Conservation (phyloP, 1,284 basidiomycete genomes). For the Moesziomyces antarcticus region DNA sequence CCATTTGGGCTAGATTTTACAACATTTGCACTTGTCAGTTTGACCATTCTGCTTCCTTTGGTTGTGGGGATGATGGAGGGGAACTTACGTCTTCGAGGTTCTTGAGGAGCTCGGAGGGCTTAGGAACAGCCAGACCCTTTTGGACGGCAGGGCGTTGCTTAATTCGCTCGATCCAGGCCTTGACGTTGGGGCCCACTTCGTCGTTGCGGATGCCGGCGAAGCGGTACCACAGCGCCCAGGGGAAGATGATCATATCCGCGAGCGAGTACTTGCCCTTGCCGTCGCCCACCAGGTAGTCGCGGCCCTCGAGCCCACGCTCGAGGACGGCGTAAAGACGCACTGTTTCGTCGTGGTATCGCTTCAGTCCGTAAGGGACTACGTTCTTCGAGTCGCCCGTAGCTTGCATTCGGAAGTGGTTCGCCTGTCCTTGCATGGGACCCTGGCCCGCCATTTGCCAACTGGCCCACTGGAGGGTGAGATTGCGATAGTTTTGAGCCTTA, state of each 20-base stretch:
- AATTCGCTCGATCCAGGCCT: slow-evolving; percentile 45
- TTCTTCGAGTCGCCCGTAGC: slow-evolving; percentile 45
- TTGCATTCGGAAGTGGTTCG: slow-evolving; percentile 54
- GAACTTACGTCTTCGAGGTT: slow-evolving; percentile 43
- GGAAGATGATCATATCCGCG: slow-evolving; percentile 52
- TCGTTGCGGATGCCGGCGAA: slow-evolving; percentile 37
- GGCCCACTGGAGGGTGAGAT: slow-evolving; percentile 52
- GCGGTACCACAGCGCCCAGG: slow-evolving; percentile 45
- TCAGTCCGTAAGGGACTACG: slow-evolving; percentile 51
- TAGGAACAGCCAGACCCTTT: slow-evolving; percentile 31
- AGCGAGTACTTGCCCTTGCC: slow-evolving; percentile 56
- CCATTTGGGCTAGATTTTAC: slow-evolving; percentile 30
- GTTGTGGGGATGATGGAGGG: neutral
- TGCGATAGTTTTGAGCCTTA: slow-evolving; percentile 46
- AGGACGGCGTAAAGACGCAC: slow-evolving; percentile 54
- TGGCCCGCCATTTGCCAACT: slow-evolving; percentile 23
- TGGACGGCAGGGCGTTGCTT: slow-evolving; percentile 32
- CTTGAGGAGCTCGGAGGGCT: slow-evolving; percentile 23
- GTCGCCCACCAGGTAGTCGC: slow-evolving; percentile 57
- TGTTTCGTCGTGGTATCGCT: slow-evolving; percentile 53
- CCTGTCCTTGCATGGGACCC: slow-evolving; percentile 57
- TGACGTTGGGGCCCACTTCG: slow-evolving; percentile 38
- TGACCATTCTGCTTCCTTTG: too few species aligned
- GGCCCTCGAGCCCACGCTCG: slow-evolving; percentile 42
- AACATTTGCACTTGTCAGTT: too few species aligned